Evolutionary conservation across 2,329 filamentous ascomycete species (phyloP).

Genomic region (Claviceps quebecensis): DNA sequence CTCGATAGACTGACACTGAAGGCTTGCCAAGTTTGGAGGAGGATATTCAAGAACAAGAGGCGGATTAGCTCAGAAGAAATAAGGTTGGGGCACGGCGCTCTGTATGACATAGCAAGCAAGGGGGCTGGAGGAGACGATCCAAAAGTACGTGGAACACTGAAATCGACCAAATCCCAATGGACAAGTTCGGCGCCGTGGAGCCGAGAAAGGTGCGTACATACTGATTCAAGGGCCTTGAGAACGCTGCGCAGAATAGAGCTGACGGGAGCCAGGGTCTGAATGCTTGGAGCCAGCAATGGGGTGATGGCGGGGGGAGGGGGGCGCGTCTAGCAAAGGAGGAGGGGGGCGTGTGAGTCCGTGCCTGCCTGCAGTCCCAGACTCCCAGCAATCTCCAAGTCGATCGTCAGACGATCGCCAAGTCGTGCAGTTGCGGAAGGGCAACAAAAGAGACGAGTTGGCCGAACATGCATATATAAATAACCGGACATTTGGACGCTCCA

Average conservation of each 20-base stretch:
- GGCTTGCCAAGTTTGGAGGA: background rate
- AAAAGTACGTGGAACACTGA: slow-evolving; percentile 1
- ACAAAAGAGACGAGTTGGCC: background rate
- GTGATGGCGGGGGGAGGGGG: background rate
- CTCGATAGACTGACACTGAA: background rate
- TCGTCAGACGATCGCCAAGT: no score
- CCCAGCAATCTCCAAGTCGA: background rate
- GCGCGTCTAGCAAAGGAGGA: background rate
- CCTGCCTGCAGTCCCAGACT: background rate
- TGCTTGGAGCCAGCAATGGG: background rate
- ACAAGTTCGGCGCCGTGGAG: slow-evolving; percentile 15
- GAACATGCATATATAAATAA: background rate
- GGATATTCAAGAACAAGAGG: slow-evolving; percentile 1
- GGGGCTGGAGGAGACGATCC: slow-evolving; percentile 7
- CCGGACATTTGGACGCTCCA: background rate
- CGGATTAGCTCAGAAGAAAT: slow-evolving; percentile 6
- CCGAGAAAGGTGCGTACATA: slow-evolving; percentile 14
- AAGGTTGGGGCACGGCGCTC: slow-evolving; percentile 9
- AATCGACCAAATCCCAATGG: slow-evolving; percentile 15
- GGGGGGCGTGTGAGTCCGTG: background rate
- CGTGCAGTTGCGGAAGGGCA: background rate
- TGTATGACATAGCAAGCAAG: slow-evolving; percentile 11
- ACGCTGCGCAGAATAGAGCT: background rate
- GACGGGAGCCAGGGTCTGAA: background rate
- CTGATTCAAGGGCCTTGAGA: background rate